These are phyloP conservation scores for Entonaema liquescens DNA, from an alignment of 495 filamentous ascomycete genomes.

Conservation along the genomic window DNA sequence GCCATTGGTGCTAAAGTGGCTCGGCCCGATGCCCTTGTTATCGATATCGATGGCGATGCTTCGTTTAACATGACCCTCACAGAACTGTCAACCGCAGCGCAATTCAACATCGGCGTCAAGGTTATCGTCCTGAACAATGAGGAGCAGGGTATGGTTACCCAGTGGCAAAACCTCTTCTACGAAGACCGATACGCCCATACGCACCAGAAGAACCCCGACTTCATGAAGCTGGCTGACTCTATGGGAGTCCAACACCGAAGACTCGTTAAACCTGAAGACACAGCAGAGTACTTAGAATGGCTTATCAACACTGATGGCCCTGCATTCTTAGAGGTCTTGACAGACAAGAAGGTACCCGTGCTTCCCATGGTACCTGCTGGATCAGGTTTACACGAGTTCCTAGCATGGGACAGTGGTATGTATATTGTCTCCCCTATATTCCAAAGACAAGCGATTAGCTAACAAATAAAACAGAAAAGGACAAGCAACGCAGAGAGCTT, in stretches of 20 bases:
- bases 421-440: slow-evolving; percentile 6
- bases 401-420: slow-evolving; percentile 85
- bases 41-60: slow-evolving; percentile 95
- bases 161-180: slow-evolving; percentile 95
- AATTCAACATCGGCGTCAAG: slow-evolving; percentile 94
- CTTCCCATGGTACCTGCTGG: slow-evolving; percentile 96
- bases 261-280: slow-evolving; percentile 71
- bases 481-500: slow-evolving; percentile 73
- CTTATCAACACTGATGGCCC: slow-evolving; percentile 84
- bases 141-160: slow-evolving; percentile 96
- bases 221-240: slow-evolving; percentile 82
- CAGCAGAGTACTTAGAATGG: slow-evolving; percentile 84
- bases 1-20: slow-evolving; percentile 96
- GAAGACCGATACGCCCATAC: slow-evolving; percentile 91
- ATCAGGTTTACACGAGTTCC: slow-evolving; percentile 88
- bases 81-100: slow-evolving; percentile 85
- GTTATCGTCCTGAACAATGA: slow-evolving; percentile 94
- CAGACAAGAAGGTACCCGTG: slow-evolving; percentile 94
- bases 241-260: slow-evolving; percentile 80
- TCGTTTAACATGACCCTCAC: slow-evolving; percentile 98
- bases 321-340: slow-evolving; percentile 71
- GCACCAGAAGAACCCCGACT: slow-evolving; percentile 88
- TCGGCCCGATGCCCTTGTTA: slow-evolving; percentile 81
- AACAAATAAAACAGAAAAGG: slow-evolving; percentile 67
- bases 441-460: slow-evolving; percentile 39